Evolutionary conservation across 2,329 filamentous ascomycete species (phyloP).

Genomic region (Aspergillus pseudoviridinutans): DNA sequence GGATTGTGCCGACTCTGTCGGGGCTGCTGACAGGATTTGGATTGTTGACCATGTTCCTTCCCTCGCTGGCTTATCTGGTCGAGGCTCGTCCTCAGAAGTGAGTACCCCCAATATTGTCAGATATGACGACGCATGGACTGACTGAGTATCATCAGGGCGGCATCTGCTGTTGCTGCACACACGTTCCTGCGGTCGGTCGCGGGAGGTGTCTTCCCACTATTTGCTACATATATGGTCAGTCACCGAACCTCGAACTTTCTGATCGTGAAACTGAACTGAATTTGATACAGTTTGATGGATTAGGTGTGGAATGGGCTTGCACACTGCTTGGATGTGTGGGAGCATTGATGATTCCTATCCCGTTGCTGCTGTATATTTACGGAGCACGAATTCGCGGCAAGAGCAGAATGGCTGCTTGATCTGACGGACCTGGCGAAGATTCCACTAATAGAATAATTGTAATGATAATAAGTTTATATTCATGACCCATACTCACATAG

Average conservation of each 20-base stretch:
- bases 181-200: slow-evolving; percentile 45
- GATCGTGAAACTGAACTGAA: not conserved
- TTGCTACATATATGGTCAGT: slow-evolving; percentile 15
- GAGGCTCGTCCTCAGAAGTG: slow-evolving; percentile 24
- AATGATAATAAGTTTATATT: not conserved
- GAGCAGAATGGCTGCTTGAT: slow-evolving; percentile 3
- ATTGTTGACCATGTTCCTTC: slow-evolving; percentile 47
- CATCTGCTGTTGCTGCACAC: slow-evolving; percentile 48
- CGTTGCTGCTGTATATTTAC: slow-evolving; percentile 16
- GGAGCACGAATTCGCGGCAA: slow-evolving; percentile 7
- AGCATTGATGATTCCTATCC: slow-evolving; percentile 25
- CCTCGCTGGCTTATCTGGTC: slow-evolving; percentile 45
- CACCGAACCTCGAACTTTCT: not conserved
- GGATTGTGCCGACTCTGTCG: slow-evolving; percentile 40
- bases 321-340: slow-evolving; percentile 29
- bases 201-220: slow-evolving; percentile 36
- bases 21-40: slow-evolving; percentile 46
- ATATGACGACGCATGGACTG: not conserved
- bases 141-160: slow-evolving; percentile 33
- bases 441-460: not conserved
- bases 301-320: slow-evolving; percentile 29
- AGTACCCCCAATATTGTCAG: not conserved
- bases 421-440: not conserved
- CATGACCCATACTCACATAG: not conserved
- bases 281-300: slow-evolving; percentile 22